Conservation (phyloP, 2,329 filamentous ascomycete genomes). For the Colletotrichum liriopes region DNA sequence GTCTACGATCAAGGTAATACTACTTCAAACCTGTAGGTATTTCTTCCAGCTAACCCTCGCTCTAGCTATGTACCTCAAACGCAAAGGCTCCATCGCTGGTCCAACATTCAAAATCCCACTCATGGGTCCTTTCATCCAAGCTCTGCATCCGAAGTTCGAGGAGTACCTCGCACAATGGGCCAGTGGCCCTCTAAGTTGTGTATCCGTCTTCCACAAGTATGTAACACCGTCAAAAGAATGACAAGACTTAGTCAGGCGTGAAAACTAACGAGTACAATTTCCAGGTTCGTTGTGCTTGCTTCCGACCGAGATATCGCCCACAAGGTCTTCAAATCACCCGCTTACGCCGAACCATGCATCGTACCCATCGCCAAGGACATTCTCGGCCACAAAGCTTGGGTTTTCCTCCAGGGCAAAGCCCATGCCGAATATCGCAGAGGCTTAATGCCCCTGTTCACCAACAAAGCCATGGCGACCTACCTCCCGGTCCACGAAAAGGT, state of each 20-base stretch:
- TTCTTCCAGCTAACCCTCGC: not conserved
- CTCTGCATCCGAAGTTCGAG: slow-evolving; percentile 81
- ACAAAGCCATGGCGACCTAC: slow-evolving; percentile 79
- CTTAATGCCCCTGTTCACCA: slow-evolving; percentile 81
- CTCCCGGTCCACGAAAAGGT: slow-evolving; percentile 82
- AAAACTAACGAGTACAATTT: not conserved
- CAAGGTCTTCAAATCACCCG: slow-evolving; percentile 86
- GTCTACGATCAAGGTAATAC: slow-evolving; percentile 56
- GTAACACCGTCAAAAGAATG: slow-evolving; percentile 5
- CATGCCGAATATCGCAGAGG: slow-evolving; percentile 86
- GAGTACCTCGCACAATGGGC: slow-evolving; percentile 84
- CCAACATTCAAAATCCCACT: slow-evolving; percentile 76
- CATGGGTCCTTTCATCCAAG: slow-evolving; percentile 84
- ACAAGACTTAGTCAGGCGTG: too few species aligned
- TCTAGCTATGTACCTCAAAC: slow-evolving; percentile 72
- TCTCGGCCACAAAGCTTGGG: slow-evolving; percentile 81
- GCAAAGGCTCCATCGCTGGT: slow-evolving; percentile 75
- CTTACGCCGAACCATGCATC: slow-evolving; percentile 82
- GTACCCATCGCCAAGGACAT: slow-evolving; percentile 84
- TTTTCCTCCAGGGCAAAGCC: slow-evolving; percentile 82
- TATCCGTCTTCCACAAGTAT: slow-evolving; percentile 89
- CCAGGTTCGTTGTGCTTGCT: slow-evolving; percentile 83
- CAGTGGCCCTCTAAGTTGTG: slow-evolving; percentile 84
- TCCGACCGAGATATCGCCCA: slow-evolving; percentile 84
- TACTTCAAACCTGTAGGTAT: too few species aligned